Base-by-base conservation (phyloP, 331 rosid species). In the Stylosanthes scabra region DNA sequence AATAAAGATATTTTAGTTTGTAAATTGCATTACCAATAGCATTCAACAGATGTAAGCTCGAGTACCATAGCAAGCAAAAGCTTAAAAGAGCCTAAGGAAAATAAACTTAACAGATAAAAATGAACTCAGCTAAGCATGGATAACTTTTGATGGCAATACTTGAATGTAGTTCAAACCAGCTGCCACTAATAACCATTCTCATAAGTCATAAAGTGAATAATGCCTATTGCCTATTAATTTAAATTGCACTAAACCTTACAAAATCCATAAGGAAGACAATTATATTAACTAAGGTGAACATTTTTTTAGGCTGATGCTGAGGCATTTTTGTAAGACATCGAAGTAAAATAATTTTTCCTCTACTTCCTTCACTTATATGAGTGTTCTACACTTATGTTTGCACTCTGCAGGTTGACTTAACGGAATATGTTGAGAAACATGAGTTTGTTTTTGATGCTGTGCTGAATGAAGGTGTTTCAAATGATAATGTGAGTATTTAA, bases 361-460 rank as follows among this genome's bases (percentile, higher is more conserved):
- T 57, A 62, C 39, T 56, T 71, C 7, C 25, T 66, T 20, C 1
- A 4, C 41, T n/a, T 11, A 0, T 37, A 52, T 39, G 37, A 61
- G 29, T 37, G 28, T 63, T 65, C 56, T 66, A 39, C 47, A 59
- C 46, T 77, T 34, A 52, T 46, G 41, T 58, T 31, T 49, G 60
- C 51, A 61, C 76, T 75, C 52, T 81, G 68, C 84, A 91, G 97
- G 97, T 91, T 58, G 96, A 91, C 87, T 80, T 91, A 60, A 87
- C 97, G 52, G 91, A 83, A 74, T 91, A 89, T 73, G 84, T 84
- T 47, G 96, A 84, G 86, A 86, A 80, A 55, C 93, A 91, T 71
- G 95, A 83, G 80, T 89, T 91, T 84, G 82, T 83, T 57, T 89
- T 82, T 87, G 90, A 91, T 83, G 96, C 96, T 9, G 90, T 89